Percentiles rank a stretch among this genome's conserved stretches.
Conservation (phyloP, 2,329 filamentous ascomycete species). For the Cercospora beticola region DNA sequence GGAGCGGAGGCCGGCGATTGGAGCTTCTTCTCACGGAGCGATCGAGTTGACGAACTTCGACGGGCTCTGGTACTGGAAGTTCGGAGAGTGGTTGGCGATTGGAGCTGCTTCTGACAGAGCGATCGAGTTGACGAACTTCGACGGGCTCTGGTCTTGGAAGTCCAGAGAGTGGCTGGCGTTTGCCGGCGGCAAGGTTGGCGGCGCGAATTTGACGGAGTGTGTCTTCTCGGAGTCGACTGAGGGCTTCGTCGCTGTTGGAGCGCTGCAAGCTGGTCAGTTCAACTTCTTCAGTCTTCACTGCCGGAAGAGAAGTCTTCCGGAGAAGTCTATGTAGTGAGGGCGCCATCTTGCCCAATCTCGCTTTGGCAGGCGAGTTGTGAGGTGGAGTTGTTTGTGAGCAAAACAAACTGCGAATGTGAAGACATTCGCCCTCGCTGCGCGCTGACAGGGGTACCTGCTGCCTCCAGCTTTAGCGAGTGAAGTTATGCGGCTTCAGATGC, state of each 20-base stretch:
- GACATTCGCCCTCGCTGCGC: background rate
- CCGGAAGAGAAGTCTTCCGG: background rate
- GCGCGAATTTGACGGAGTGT: background rate
- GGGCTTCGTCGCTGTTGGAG: constrained; percentile 3
- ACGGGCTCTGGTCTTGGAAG: background rate
- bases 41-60: background rate
- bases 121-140: background rate
- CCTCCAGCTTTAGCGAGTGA: background rate
- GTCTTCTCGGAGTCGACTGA: background rate
- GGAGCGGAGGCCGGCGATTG: background rate
- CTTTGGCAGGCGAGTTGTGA: constrained; percentile 9
- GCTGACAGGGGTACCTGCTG: background rate
- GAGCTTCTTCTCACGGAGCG: background rate
- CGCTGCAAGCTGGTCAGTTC: background rate
- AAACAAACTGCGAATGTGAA: background rate
- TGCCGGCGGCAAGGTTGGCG: background rate
- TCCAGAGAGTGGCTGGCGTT: background rate
- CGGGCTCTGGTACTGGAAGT: background rate
- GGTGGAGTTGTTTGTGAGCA: background rate
- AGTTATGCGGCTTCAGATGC: background rate
- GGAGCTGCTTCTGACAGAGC: background rate
- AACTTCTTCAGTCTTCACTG: background rate
- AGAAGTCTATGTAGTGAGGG: background rate
- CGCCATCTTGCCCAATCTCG: constrained; percentile 3
- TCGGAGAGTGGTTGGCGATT: background rate